Evolutionary conservation across 495 filamentous ascomycete genomes (phyloP).

Genomic region (Penicillium bialowiezense): DNA sequence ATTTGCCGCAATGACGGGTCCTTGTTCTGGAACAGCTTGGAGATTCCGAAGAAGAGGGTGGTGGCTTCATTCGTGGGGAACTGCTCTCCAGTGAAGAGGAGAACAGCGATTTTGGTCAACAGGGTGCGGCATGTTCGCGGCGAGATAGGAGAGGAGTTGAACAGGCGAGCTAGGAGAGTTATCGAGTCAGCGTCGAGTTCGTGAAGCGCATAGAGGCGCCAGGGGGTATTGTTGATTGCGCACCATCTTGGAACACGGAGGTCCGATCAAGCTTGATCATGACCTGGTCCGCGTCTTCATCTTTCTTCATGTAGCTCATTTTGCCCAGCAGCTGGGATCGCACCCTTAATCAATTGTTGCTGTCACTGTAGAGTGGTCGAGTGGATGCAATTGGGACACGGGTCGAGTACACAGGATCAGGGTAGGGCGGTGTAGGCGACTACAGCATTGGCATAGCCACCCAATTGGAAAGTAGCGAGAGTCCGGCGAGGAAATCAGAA

Average conservation of each 20-base stretch:
- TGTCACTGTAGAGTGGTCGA: conserved; percentile 17
- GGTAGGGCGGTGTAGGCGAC: conserved; percentile 32
- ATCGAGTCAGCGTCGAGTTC: conserved; percentile 15
- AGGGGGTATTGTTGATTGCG: conserved; percentile 29
- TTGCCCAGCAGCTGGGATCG: conserved; percentile 38
- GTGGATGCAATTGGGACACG: conserved; percentile 25
- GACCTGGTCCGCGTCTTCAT: conserved; percentile 91
- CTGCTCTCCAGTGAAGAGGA: conserved; percentile 93
- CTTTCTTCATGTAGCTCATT: conserved; percentile 98
- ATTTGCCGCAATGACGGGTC: conserved; percentile 97
- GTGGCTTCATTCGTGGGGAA: conserved; percentile 98
- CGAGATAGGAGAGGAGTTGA: conserved; percentile 94
- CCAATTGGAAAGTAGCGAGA: conserved; percentile 7
- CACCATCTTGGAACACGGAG: conserved; percentile 98
- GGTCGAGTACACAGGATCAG: conserved; percentile 27
- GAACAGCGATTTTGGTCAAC: conserved; percentile 94
- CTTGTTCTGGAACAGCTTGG: conserved; percentile 99
- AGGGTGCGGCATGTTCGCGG: conserved; percentile 93
- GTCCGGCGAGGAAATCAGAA: background rate
- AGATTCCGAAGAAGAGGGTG: conserved; percentile 98
- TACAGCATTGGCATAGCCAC: conserved; percentile 26
- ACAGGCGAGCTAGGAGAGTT: conserved; percentile 74
- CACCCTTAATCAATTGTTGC: conserved; percentile 32
- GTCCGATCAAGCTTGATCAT: conserved; percentile 97
- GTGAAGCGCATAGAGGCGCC: conserved; percentile 12